Evolutionary conservation across 176 grass and related monocot species (phyloP).

Genomic region (Panicum miliaceum): DNA sequence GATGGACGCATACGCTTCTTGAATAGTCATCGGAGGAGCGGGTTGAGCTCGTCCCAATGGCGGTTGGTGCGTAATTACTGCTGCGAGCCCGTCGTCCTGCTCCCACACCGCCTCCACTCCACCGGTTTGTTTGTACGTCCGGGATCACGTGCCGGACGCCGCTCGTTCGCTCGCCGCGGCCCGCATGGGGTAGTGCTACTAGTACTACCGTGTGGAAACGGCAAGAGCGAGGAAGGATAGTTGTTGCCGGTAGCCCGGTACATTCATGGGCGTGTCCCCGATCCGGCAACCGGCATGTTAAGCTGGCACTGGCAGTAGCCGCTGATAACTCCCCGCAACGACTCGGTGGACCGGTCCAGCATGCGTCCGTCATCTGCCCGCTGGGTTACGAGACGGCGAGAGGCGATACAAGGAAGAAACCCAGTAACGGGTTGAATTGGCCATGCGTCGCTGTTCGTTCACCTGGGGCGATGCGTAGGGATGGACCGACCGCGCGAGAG

Average conservation of each 20-base stretch:
- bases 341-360: constrained; percentile 17
- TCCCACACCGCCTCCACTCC: not conserved
- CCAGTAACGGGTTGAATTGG: too few species aligned
- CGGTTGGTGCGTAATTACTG: constrained; percentile 11
- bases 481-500: too few species aligned
- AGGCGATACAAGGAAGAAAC: too few species aligned
- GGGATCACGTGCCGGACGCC: not conserved
- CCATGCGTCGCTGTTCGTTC: too few species aligned
- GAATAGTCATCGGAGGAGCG: not conserved
- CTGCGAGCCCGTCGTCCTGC: not conserved
- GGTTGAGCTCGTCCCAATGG: not conserved
- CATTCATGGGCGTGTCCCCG: constrained; percentile 56
- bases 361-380: not conserved
- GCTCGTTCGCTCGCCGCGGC: not conserved
- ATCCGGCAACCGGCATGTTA: constrained; percentile 45
- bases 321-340: constrained; percentile 27
- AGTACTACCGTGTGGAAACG: constrained; percentile 11
- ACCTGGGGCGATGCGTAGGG: too few species aligned
- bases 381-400: too few species aligned
- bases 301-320: too few species aligned
- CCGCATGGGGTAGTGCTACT: too few species aligned
- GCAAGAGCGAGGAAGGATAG: not conserved
- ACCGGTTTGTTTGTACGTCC: not conserved
- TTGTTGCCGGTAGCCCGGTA: constrained; percentile 11
- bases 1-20: not conserved